Base-by-base conservation (phyloP, 306 rosid species). In the Vigna trinervia region DNA sequence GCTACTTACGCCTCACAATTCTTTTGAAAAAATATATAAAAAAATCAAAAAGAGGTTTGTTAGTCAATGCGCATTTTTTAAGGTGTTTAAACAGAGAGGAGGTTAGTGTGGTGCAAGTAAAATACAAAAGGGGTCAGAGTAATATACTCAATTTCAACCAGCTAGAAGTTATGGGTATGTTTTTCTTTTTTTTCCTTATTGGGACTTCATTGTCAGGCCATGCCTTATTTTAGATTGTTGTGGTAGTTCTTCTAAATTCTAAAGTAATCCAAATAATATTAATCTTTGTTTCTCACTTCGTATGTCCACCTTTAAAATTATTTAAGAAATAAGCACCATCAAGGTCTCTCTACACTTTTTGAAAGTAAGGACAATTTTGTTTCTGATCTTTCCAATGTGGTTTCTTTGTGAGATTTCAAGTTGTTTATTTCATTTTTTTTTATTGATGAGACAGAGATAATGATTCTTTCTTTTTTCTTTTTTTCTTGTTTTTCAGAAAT, bases 381-480 rank as follows among this genome's bases (percentile, higher is more conserved):
- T 69, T 56, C 7, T 34, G 15, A 58, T 17, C 30, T 56, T 56
- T 68, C 69, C 41, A 68, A 58, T 28, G 17, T 5, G 28, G 70
- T 75, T 68, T 45, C 59, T 68, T 69, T 50, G 17, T 1, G 28
- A 60, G 30, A 64, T 70, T 70, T 70, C 71, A n/a, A 48, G 50
- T 59, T 59, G 53, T 70, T 26, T 36, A 5, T 60, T 78, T 15
- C 11, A 12, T 11, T 59, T 12, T 5, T 22, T 28, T 77, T 68
- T 30, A 32, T 60, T 70, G 30, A 78, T 36, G 77, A 23, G 53
- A 56, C 69, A 41, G n/a, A 52, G n/a, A 61, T 36, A 23, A 60
- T 61, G 34, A 47, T 59, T 8, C 52, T 69, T 77, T 41, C 28
- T 48, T 58, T 48, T 59, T 59, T 6, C 6, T 5, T 28, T 30